phyloP scores from a whole-genome alignment of 495 filamentous ascomycete species.

The Hypoxylon lienhwacheense region DNA sequence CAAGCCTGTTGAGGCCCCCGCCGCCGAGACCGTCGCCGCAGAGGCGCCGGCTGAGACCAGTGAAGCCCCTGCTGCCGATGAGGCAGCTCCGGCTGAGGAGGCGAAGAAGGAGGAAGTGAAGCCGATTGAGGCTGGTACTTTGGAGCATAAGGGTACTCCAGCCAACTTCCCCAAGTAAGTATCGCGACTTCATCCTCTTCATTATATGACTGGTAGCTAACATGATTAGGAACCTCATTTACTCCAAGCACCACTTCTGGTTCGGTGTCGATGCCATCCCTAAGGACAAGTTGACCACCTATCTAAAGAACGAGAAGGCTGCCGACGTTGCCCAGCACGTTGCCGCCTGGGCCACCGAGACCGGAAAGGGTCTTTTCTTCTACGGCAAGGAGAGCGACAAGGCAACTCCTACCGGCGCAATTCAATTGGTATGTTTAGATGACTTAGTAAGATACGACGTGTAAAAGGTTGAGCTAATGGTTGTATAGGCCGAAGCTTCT shows the following conservation, averaged over 20 bases:
- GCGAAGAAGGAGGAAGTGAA: conserved; percentile 60
- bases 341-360: conserved; percentile 85
- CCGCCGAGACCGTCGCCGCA: conserved; percentile 46
- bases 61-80: conserved; percentile 46
- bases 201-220: conserved; percentile 23
- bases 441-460: background rate
- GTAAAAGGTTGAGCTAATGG: conserved; percentile 20
- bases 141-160: conserved; percentile 86
- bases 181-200: background rate
- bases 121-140: conserved; percentile 71
- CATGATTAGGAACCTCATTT: conserved; percentile 48
- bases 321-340: conserved; percentile 72
- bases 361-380: conserved; percentile 94
- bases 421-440: conserved; percentile 76
- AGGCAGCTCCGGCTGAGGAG: conserved; percentile 43
- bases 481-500: conserved; percentile 71
- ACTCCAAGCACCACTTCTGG: conserved; percentile 74
- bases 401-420: conserved; percentile 72
- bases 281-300: conserved; percentile 69
- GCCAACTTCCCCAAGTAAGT: conserved; percentile 83
- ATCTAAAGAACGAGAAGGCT: conserved; percentile 85
- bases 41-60: conserved; percentile 56
- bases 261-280: conserved; percentile 82
- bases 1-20: conserved; percentile 37
- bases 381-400: conserved; percentile 87